Evolutionary conservation across 2,329 filamentous ascomycete genomes (phyloP).

Genomic region (Chaetomium globosum): DNA sequence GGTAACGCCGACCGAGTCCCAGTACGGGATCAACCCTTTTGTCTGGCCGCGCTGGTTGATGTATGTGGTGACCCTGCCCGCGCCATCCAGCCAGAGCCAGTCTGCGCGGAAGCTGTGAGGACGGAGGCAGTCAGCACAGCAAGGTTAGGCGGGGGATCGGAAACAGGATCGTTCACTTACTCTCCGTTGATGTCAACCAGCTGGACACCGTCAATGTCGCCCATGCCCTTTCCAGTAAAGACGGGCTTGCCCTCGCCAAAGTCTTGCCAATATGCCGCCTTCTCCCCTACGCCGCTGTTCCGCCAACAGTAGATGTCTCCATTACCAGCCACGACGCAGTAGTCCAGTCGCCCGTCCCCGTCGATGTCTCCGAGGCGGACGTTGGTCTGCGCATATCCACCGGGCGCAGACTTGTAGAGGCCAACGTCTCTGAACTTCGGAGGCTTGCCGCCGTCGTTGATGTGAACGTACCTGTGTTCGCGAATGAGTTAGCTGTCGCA

Average conservation of each 20-base stretch:
- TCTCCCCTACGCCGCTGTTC: slow-evolving; percentile 8
- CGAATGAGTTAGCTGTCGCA: neutral
- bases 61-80: slow-evolving; percentile 32
- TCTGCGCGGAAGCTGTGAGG: slow-evolving; percentile 33
- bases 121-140: neutral
- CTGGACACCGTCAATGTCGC: slow-evolving; percentile 24
- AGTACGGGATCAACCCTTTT: slow-evolving; percentile 34
- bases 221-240: slow-evolving; percentile 33
- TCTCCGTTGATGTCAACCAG: slow-evolving; percentile 29
- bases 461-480: slow-evolving; percentile 1
- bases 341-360: slow-evolving; percentile 6
- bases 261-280: slow-evolving; percentile 41
- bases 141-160: neutral
- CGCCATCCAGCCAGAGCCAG: slow-evolving; percentile 35
- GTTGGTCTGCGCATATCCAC: slow-evolving; percentile 3
- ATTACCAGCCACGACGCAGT: neutral
- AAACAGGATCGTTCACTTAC: slow-evolving; percentile 15
- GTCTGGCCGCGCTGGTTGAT: slow-evolving; percentile 36
- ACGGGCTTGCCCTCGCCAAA: slow-evolving; percentile 35
- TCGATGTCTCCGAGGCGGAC: slow-evolving; percentile 20
- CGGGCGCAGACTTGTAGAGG: slow-evolving; percentile 1
- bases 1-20: slow-evolving; percentile 33
- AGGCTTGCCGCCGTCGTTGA: slow-evolving; percentile 19
- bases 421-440: slow-evolving; percentile 13
- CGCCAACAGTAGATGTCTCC: slow-evolving; percentile 16